Evolutionary conservation across 192 early-diverging fungal species (phyloP), one percentile per base, ranked within the genome.

Genomic region (Umbelopsis sp.): DNA sequence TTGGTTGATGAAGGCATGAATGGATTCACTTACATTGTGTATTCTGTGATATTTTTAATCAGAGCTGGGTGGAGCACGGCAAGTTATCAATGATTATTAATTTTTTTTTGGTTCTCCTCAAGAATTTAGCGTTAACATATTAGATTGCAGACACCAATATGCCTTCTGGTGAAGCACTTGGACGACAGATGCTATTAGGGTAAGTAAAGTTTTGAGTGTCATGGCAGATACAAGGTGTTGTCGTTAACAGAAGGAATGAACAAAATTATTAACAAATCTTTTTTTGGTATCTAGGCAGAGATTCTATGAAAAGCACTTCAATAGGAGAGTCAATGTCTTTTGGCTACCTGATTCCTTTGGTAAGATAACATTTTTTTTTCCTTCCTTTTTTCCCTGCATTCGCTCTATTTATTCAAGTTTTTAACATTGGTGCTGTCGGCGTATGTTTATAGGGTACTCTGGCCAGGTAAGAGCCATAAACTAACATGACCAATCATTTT

Each of bases 321-420:
- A 88, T n/a, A 74, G 84, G 32, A 79, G 85, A 24, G 84, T 85
- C 65, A 83, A 87, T 51, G 91, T 97, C 6, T 97, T 97, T 74
- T 98, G 96, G 97, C 85, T 99, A 7, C 97, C 97, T 11, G 97
- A 95, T 79, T 93, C 94, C 7, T 97, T 98, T 85, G 96, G 96
- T 80, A 75, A 51, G 68, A 32, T 21, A 1, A 36, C 0, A 7
- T 21, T n/a, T 8, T 41, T 3, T n/a, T 31, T 36, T 12, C 7
- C 11, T 21, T 10, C 17, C 34, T 25, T 41, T 36, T 31, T 47
- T 70, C 38, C 38, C 7, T 41, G 0, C 12, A 6, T 11, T 41
- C 7, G 12, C 7, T 41, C 2, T 41, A 41, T 41, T 1, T 41
- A 41, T 14, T 14, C n/a, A 47, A 47, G 3, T n/a, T 67, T 66